Evolutionary conservation across 2,329 filamentous ascomycete genomes (phyloP).

Genomic region (Fusarium palustre): DNA sequence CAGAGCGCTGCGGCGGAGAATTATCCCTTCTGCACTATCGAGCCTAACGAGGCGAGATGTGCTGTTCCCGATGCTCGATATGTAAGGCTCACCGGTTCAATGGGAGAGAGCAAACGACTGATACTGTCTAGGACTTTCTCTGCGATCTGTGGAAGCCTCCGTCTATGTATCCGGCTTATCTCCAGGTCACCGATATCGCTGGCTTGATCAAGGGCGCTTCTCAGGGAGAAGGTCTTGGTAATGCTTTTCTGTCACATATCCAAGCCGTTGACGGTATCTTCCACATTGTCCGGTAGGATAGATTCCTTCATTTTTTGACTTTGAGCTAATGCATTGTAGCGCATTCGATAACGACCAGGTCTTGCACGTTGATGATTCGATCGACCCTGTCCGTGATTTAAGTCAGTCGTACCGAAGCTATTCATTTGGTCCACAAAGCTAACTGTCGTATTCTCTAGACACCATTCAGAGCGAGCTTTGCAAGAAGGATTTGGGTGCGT

Average conservation of each 20-base stretch:
- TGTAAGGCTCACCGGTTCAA: constrained; percentile 46
- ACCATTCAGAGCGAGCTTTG: constrained; percentile 47
- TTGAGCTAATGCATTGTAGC: constrained; percentile 40
- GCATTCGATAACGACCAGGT: constrained; percentile 61
- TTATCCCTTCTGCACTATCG: constrained; percentile 61
- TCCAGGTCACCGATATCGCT: constrained; percentile 60
- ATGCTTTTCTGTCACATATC: constrained; percentile 60
- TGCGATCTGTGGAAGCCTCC: constrained; percentile 60
- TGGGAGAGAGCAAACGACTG: not conserved
- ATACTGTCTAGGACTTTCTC: constrained; percentile 54
- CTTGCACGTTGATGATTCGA: constrained; percentile 60
- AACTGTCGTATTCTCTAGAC: constrained; percentile 22
- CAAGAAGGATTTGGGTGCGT: constrained; percentile 54
- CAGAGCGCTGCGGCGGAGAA: constrained; percentile 60
- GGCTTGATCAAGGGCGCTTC: constrained; percentile 60
- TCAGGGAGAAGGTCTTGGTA: constrained; percentile 58
- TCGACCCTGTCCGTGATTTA: constrained; percentile 58
- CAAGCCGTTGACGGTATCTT: constrained; percentile 61
- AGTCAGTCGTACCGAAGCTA: constrained; percentile 45
- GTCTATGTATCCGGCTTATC: constrained; percentile 58
- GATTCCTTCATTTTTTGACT: accelerated
- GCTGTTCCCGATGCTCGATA: constrained; percentile 59
- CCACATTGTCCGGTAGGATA: constrained; percentile 56
- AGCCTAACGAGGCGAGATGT: constrained; percentile 60
- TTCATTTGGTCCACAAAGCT: not conserved